Conservation (phyloP, 2,329 filamentous ascomycete species). For the Ophiostoma fasciatum region DNA sequence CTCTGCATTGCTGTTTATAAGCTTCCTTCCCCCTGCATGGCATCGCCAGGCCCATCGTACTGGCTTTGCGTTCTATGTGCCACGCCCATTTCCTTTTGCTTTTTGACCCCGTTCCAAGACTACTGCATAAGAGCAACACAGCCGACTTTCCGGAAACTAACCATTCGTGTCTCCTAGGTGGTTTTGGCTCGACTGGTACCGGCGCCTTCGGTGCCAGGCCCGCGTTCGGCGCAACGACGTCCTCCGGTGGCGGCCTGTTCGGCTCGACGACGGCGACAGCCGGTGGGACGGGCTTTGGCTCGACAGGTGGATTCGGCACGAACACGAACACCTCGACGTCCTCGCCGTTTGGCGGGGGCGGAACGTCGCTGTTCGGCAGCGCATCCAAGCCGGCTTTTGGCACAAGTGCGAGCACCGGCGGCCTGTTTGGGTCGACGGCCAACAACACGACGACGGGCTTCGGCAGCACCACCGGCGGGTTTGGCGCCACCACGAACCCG, state of each 20-base stretch:
- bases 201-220: conserved; percentile 27
- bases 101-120: too few species aligned
- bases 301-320: conserved; percentile 27
- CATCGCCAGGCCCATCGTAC: background rate
- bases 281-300: conserved; percentile 20
- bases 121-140: too few species aligned
- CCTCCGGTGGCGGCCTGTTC: conserved; percentile 30
- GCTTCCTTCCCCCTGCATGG: background rate
- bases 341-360: conserved; percentile 27
- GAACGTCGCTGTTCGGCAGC: conserved; percentile 33
- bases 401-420: conserved; percentile 17
- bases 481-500: conserved; percentile 26
- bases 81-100: background rate
- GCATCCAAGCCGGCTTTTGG: conserved; percentile 30
- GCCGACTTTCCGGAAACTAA: too few species aligned
- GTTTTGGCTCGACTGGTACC: conserved; percentile 15
- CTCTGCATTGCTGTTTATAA: background rate
- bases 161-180: conserved; percentile 10
- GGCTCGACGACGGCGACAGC: conserved; percentile 25
- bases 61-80: background rate
- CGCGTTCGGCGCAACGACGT: conserved; percentile 34
- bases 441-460: conserved; percentile 25
- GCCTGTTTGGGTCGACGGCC: conserved; percentile 31
- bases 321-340: conserved; percentile 18
- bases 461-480: conserved; percentile 17